A percentile compares a stretch with the other conserved stretches of the same genome.
These are phyloP conservation scores for Coemansia sp. DNA, from an alignment of 192 early-diverging fungal species.

Conservation along the genomic window DNA sequence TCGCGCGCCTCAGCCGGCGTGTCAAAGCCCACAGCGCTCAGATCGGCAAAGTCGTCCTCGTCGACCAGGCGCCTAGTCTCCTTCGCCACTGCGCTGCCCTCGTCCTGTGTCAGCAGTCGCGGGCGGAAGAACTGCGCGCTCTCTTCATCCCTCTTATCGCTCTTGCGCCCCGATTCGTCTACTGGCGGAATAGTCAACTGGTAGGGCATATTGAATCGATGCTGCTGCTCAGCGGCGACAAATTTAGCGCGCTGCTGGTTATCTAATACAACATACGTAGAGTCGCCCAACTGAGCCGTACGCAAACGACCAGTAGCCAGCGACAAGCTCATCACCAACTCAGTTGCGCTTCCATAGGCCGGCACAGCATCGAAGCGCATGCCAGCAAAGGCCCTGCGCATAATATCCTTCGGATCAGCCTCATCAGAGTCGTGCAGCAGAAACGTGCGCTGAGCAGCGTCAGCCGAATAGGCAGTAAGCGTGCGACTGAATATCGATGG, in stretches of 20 bases:
- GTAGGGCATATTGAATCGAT: constrained; percentile 55
- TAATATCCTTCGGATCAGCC: constrained; percentile 46
- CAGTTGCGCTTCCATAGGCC: constrained; percentile 49
- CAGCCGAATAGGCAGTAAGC: constrained; percentile 43
- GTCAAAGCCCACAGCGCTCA: constrained; percentile 37
- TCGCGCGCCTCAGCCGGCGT: constrained; percentile 39
- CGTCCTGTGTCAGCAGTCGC: neutral
- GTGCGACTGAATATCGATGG: constrained; percentile 54
- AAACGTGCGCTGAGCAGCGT: constrained; percentile 26
- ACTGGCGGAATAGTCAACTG: constrained; percentile 51
- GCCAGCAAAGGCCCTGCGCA: constrained; percentile 44
- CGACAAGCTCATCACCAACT: constrained; percentile 37
- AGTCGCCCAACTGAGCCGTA: constrained; percentile 54
- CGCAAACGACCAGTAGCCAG: constrained; percentile 30
- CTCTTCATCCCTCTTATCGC: constrained; percentile 11
- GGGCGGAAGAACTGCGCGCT: constrained; percentile 49
- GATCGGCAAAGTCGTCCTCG: constrained; percentile 39
- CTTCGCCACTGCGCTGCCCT: neutral
- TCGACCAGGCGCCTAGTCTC: constrained; percentile 16
- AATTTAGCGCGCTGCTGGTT: constrained; percentile 24
- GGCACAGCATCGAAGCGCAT: constrained; percentile 44
- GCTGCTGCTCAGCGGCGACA: constrained; percentile 52
- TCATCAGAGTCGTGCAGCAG: constrained; percentile 53
- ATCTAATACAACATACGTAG: constrained; percentile 43
- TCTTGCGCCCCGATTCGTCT: constrained; percentile 1